Evolutionary conservation across 441 rosid species (phyloP).

Genomic region (Syzygium malaccense): DNA sequence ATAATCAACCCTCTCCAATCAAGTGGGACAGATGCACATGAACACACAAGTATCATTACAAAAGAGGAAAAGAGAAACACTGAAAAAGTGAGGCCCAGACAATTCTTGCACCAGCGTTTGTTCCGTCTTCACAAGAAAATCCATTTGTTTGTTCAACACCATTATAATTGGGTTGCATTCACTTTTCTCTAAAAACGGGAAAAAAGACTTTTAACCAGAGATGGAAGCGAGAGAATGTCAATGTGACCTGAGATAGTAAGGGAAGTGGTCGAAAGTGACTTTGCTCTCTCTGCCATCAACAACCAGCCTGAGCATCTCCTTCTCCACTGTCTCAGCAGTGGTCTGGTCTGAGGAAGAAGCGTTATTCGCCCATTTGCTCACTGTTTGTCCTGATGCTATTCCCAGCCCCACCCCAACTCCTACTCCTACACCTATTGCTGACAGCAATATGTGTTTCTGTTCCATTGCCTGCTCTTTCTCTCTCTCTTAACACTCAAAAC

Average conservation of each 20-base stretch:
- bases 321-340: conserved; percentile 43
- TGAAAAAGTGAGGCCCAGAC: not conserved
- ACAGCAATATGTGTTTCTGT: conserved; percentile 46
- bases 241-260: conserved; percentile 62
- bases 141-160: not conserved
- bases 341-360: conserved; percentile 17
- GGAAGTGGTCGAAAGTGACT: conserved; percentile 62
- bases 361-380: conserved; percentile 39
- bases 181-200: not conserved
- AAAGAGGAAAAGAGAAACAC: not conserved
- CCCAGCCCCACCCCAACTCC: conserved; percentile 61
- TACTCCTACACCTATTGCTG: conserved; percentile 66
- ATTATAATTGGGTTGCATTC: not conserved
- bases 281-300: conserved; percentile 59
- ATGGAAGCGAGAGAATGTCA: not conserved
- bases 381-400: conserved; percentile 53
- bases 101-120: not conserved
- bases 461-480: conserved; percentile 34
- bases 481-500: not conserved
- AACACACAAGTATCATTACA: not conserved
- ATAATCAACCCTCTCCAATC: not conserved
- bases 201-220: not conserved
- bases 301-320: conserved; percentile 48
- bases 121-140: not conserved
- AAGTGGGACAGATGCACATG: not conserved